A percentile compares a stretch with the other conserved stretches of the same genome.
These are phyloP conservation scores for Coemansia aciculifera DNA, from an alignment of 192 early-diverging fungal species.

Conservation along the genomic window DNA sequence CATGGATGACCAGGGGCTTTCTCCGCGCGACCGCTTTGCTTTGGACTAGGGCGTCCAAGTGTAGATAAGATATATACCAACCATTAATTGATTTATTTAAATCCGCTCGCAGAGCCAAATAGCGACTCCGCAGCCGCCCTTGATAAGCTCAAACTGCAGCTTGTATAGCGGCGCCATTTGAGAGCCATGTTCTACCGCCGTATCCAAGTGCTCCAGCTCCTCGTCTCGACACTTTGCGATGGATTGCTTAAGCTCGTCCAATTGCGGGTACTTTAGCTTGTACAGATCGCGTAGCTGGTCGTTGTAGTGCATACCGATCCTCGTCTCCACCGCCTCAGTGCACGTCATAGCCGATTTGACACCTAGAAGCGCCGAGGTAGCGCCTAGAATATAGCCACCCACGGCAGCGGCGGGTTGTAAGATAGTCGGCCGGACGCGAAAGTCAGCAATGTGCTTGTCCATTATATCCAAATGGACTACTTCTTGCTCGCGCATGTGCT, in stretches of 20 bases:
- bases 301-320: conserved; percentile 95
- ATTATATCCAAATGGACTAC: conserved; percentile 79
- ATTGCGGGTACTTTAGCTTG: conserved; percentile 64
- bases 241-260: conserved; percentile 61
- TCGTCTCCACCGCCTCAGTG: conserved; percentile 96
- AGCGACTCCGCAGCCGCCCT: conserved; percentile 85
- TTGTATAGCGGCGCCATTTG: conserved; percentile 78
- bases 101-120: conserved; percentile 89
- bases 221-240: conserved; percentile 91
- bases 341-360: conserved; percentile 98
- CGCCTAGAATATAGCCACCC: conserved; percentile 84
- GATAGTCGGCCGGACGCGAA: conserved; percentile 82
- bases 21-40: conserved; percentile 31
- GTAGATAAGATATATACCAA: conserved; percentile 7
- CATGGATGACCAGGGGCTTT: conserved; percentile 4
- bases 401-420: conserved; percentile 85
- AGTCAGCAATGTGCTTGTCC: conserved; percentile 70
- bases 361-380: conserved; percentile 84
- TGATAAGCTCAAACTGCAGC: conserved; percentile 73
- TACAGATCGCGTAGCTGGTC: conserved; percentile 89
- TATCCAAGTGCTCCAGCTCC: conserved; percentile 92
- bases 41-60: conserved; percentile 21
- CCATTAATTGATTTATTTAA: conserved; percentile 39
- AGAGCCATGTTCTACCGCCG: conserved; percentile 84
- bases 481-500: conserved; percentile 98